Base-by-base conservation (phyloP, 1,284 basidiomycete species). In the Ceratobasidium sp. region DNA sequence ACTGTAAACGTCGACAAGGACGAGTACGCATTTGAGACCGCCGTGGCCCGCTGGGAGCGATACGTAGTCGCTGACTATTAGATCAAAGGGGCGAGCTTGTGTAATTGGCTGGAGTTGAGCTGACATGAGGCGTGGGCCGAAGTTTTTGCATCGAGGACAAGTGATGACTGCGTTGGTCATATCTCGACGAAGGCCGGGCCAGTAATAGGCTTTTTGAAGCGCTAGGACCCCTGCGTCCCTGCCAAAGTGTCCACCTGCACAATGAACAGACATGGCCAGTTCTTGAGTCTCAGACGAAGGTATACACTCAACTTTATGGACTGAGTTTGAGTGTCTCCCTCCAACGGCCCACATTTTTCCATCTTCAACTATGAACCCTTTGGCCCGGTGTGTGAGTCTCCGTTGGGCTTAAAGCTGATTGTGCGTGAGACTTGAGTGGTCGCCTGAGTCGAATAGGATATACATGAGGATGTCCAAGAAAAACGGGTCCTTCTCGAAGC, bases 1-100 rank as follows among this genome's bases (percentile, higher is more conserved):
- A 0, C 82, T 63, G 23, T 82, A 80, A 2, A 86, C 76, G 0
- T 79, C 37, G 10, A 81, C 77, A 0, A 86, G 76, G 2, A 87
- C 64, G 11, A 76, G 53, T 20, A 60, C 17, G 31, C n/a, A 17
- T 39, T 76, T 76, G 61, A 37, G 67, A 6, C 64, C 74, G 3
- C 61, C 74, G 17, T 39, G 17, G 7, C 74, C 74, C 3, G 13
- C 33, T 7, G 74, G 74, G 13, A 76, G 60, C 5, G 74, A 76
- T 15, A 76, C n/a, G 35, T 76, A 76, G 61, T 76, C 74, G 6
- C 74, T 63, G 11, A 60, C 63, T 8, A 76, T 1, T 7, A 76
- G 64, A 31, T 76, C 74, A 42, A 76, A 67, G 5, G 74, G 74
- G 7, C 60, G 60, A 7, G 56, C 64, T 17, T 68, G 65, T 1